These are phyloP conservation scores for Parietichytrium sp. DNA, from an alignment of 108 stramenopile genomes.

Conservation along the genomic window DNA sequence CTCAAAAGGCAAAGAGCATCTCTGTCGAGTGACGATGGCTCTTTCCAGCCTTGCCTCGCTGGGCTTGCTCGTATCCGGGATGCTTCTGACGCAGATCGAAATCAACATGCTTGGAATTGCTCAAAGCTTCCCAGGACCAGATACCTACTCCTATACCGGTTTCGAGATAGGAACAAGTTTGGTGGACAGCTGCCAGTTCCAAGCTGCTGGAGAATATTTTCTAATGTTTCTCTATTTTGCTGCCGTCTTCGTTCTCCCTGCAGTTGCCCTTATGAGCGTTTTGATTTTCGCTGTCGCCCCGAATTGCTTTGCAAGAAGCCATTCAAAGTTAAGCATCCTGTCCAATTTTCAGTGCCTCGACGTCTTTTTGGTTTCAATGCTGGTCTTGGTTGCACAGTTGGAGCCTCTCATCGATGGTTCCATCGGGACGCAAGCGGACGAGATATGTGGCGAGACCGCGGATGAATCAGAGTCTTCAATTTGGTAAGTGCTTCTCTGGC, in stretches of 20 bases:
- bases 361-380: constrained; percentile 9
- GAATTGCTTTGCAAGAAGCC: too few species aligned
- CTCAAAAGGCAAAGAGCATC: too few species aligned
- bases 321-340: too few species aligned
- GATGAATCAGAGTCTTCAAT: too few species aligned
- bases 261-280: not conserved
- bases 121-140: constrained; percentile 6
- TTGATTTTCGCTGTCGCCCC: too few species aligned
- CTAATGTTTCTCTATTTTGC: not conserved
- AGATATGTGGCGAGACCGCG: too few species aligned
- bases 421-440: too few species aligned
- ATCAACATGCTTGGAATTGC: not conserved
- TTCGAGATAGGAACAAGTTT: not conserved
- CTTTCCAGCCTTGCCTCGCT: not conserved
- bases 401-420: too few species aligned
- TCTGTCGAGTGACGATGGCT: too few species aligned
- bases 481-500: too few species aligned
- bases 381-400: not conserved
- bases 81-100: not conserved
- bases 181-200: not conserved
- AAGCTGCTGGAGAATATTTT: not conserved
- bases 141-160: not conserved
- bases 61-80: not conserved
- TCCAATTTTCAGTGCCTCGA: not conserved
- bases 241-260: not conserved